phyloP scores from a whole-genome alignment of 208 protist genomes.

The Acanthamoeba sp. region DNA sequence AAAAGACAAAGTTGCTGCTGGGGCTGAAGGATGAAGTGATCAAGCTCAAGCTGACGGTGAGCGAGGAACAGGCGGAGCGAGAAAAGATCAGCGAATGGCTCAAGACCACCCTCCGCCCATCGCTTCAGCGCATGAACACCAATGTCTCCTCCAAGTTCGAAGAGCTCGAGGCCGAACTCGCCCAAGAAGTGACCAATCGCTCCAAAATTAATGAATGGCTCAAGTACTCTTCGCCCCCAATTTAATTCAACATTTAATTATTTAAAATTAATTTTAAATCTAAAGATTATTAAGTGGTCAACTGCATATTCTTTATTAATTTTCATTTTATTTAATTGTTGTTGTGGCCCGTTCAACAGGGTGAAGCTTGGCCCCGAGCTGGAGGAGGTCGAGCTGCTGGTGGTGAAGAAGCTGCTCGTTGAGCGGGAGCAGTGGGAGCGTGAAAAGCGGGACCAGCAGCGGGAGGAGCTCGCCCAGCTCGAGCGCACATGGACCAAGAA shows the following conservation, averaged over 20 bases:
- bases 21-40: slow-evolving; percentile 69
- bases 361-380: slow-evolving; percentile 36
- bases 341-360: not conserved
- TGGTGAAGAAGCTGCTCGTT: slow-evolving; percentile 38
- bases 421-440: slow-evolving; percentile 56
- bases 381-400: slow-evolving; percentile 36
- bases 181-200: not conserved
- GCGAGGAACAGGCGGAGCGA: slow-evolving; percentile 13
- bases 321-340: not conserved
- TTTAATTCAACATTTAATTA: not conserved
- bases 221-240: not conserved
- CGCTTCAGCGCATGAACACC: slow-evolving; percentile 58
- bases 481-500: slow-evolving; percentile 28
- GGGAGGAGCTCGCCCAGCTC: slow-evolving; percentile 33
- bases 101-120: slow-evolving; percentile 57
- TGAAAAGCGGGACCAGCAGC: slow-evolving; percentile 39
- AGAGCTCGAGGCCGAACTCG: slow-evolving; percentile 8
- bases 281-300: not conserved
- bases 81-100: slow-evolving; percentile 63
- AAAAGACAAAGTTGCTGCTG: slow-evolving; percentile 64
- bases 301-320: not conserved
- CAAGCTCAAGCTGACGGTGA: slow-evolving; percentile 31
- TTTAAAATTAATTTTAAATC: not conserved
- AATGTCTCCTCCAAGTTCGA: slow-evolving; percentile 48
- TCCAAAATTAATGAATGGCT: slow-evolving; percentile 64